Percentiles rank a stretch among this genome's conserved stretches.
Evolutionary conservation across 345 rosid species (phyloP).

Genomic region (Sisymbrium altissimum): DNA sequence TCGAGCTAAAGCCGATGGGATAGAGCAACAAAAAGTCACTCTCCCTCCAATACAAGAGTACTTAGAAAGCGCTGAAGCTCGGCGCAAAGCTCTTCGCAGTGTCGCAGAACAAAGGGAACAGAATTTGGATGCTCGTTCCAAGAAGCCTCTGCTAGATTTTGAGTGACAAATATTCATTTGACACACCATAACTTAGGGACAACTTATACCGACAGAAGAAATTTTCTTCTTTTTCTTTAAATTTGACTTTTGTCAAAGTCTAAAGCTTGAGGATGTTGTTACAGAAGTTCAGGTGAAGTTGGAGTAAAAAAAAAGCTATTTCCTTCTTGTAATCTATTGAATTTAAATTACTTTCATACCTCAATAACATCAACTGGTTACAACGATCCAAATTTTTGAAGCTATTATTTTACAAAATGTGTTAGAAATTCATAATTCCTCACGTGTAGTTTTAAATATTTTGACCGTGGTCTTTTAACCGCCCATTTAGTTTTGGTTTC

Average conservation of each 20-base stretch:
- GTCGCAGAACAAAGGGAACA: conserved; percentile 35
- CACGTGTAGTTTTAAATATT: too few relatives aligned
- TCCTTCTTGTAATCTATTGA: background rate
- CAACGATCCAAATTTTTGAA: too few relatives aligned
- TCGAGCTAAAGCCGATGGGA: conserved; percentile 39
- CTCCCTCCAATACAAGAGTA: conserved; percentile 76
- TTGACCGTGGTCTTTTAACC: too few relatives aligned
- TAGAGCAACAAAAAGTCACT: conserved; percentile 25
- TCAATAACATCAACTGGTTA: too few relatives aligned
- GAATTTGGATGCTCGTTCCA: background rate
- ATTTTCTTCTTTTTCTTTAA: background rate
- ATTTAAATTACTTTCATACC: background rate
- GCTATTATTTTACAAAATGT: too few relatives aligned
- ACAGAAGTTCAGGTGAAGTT: background rate
- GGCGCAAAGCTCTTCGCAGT: conserved; percentile 48
- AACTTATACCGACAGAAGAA: background rate
- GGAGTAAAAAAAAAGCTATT: background rate
- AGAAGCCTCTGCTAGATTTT: conserved; percentile 49
- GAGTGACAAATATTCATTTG: conserved; percentile 4
- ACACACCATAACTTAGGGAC: background rate
- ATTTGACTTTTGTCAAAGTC: background rate
- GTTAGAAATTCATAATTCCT: too few relatives aligned
- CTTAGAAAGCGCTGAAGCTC: conserved; percentile 51
- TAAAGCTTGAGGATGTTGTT: background rate
- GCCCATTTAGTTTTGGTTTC: too few relatives aligned